A percentile compares a stretch with the other conserved stretches of the same genome.
Evolutionary conservation across 306 rosid genomes (phyloP).

Genomic region (Senna tora): DNA sequence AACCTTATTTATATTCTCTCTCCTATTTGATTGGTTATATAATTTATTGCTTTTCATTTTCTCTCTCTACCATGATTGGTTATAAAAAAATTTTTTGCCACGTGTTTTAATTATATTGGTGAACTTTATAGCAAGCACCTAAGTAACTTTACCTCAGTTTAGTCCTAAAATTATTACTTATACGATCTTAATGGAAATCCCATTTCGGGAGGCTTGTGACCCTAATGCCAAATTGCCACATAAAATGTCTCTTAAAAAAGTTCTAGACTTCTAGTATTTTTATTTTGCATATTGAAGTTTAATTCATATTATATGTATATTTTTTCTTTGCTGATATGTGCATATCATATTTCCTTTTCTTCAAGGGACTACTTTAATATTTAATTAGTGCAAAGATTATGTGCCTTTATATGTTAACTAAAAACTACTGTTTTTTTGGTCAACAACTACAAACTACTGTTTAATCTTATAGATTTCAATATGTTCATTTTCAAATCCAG

Average conservation of each 20-base stretch:
- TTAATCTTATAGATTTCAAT: constrained; percentile 15
- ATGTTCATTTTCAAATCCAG: constrained; percentile 48
- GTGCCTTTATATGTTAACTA: neutral
- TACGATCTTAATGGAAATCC: neutral
- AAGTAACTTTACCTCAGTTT: too few species aligned
- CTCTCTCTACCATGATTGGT: too few species aligned
- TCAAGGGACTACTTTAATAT: neutral
- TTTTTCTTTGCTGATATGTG: neutral
- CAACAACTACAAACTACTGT: too few species aligned
- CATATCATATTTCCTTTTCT: neutral
- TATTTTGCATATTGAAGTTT: neutral
- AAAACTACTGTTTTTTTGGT: constrained; percentile 5
- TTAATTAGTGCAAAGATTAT: neutral
- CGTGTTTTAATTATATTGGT: too few species aligned
- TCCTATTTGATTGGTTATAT: too few species aligned
- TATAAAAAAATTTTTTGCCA: too few species aligned
- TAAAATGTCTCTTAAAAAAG: neutral
- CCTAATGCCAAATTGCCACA: neutral
- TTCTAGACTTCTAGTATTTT: neutral
- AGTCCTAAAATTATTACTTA: constrained; percentile 5
- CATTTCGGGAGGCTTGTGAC: neutral
- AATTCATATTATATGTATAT: neutral
- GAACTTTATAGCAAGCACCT: too few species aligned
- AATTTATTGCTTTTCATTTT: too few species aligned
- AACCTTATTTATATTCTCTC: too few species aligned